Conservation (phyloP, 495 filamentous ascomycete genomes). For the Xylaria venustula region DNA sequence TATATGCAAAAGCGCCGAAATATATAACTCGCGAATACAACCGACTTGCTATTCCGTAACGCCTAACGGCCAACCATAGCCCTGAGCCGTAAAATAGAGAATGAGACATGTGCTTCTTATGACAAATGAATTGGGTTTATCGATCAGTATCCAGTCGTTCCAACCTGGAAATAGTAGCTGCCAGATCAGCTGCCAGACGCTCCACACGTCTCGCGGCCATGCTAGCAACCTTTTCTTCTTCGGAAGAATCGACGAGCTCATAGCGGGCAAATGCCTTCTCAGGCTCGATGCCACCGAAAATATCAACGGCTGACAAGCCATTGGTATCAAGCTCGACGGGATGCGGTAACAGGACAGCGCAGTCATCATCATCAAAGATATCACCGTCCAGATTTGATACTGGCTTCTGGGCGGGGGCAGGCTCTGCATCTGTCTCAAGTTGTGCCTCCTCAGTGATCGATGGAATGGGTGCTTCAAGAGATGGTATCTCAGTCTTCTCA, state of each 20-base stretch:
- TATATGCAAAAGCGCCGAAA: neutral
- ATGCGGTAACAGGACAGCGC: conserved; percentile 9
- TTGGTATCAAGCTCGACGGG: conserved; percentile 34
- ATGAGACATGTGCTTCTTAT: neutral
- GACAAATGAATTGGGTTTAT: conserved; percentile 19
- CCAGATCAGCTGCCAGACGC: conserved; percentile 39
- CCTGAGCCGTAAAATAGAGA: neutral
- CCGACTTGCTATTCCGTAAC: neutral
- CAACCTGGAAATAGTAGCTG: conserved; percentile 38
- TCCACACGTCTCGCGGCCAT: conserved; percentile 41
- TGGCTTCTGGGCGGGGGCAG: conserved; percentile 46
- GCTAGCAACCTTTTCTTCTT: conserved; percentile 40
- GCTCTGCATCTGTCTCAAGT: conserved; percentile 32
- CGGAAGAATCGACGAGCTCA: conserved; percentile 55
- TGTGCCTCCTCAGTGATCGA: conserved; percentile 26
- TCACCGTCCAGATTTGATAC: conserved; percentile 22
- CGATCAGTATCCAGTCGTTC: conserved; percentile 34
- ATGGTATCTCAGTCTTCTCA: conserved; percentile 43
- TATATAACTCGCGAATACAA: neutral
- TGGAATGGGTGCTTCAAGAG: conserved; percentile 45
- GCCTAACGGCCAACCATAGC: neutral
- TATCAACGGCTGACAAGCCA: conserved; percentile 31
- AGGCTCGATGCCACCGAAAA: conserved; percentile 54
- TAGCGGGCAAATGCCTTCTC: conserved; percentile 59
- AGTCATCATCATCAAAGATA: conserved; percentile 44